Percentiles rank a stretch among this genome's conserved stretches.
Conservation (phyloP, 108 stramenopile genomes). For the Nannochloropsis salina region DNA sequence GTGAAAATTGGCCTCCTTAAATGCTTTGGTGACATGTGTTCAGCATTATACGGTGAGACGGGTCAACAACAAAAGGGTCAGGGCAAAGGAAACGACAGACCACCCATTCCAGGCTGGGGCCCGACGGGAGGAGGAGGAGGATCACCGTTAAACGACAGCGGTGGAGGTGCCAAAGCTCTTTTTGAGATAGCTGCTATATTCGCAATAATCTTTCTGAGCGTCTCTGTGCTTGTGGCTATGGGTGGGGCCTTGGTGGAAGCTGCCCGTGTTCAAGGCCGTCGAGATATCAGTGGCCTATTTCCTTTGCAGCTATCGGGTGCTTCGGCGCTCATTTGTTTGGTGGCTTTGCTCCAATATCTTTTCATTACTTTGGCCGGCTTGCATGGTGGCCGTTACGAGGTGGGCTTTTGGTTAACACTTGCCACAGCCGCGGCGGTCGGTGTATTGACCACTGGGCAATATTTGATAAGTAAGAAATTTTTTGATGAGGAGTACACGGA, state of each 20-base stretch:
- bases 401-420: background rate
- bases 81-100: background rate
- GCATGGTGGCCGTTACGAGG: background rate
- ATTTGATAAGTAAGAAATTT: background rate
- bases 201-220: background rate
- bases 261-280: slow-evolving; percentile 6
- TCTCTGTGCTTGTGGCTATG: background rate
- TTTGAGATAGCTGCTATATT: slow-evolving; percentile 14
- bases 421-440: background rate
- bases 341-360: background rate
- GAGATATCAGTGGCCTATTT: background rate
- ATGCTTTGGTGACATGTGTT: background rate
- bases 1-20: slow-evolving; percentile 10
- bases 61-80: background rate
- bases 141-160: background rate
- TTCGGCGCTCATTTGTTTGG: background rate
- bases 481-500: slow-evolving; percentile 12
- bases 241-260: background rate
- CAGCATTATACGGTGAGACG: background rate
- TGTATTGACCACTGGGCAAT: background rate
- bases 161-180: background rate
- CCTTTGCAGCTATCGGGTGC: slow-evolving; percentile 11
- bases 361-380: background rate
- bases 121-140: background rate
- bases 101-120: slow-evolving; percentile 6